Percentiles rank a stretch among this genome's conserved stretches.
Conservation (phyloP, 2,329 filamentous ascomycete species). For the Colletotrichum lini region DNA sequence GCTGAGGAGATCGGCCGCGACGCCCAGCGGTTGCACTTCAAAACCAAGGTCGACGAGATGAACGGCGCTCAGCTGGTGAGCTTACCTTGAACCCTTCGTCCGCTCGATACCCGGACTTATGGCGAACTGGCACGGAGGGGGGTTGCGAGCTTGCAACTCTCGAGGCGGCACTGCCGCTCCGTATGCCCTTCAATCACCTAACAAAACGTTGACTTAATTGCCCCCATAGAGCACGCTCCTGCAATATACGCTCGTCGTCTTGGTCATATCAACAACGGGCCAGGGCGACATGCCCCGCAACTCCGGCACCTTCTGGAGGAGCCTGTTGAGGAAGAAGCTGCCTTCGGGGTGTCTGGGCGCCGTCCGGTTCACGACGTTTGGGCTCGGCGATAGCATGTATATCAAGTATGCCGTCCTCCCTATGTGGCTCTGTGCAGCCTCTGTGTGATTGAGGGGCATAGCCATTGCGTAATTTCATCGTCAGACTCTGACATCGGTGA, state of each 20-base stretch:
- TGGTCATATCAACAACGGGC: slow-evolving; percentile 92
- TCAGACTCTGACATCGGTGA: slow-evolving; percentile 4
- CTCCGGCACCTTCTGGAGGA: slow-evolving; percentile 86
- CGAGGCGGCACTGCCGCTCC: background rate
- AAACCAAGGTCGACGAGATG: slow-evolving; percentile 82
- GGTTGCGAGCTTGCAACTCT: background rate
- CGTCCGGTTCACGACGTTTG: slow-evolving; percentile 87
- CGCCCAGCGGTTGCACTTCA: slow-evolving; percentile 84
- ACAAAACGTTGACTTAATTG: background rate
- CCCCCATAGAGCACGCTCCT: slow-evolving; percentile 64
- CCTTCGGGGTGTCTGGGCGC: slow-evolving; percentile 77
- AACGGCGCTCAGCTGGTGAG: slow-evolving; percentile 82
- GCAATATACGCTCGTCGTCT: slow-evolving; percentile 74
- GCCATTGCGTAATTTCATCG: no score
- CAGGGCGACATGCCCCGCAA: slow-evolving; percentile 95
- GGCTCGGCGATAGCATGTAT: slow-evolving; percentile 95
- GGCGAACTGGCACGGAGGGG: background rate
- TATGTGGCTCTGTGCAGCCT: background rate
- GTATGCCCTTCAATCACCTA: slow-evolving; percentile 2
- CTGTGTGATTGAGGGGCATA: background rate
- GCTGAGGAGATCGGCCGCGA: slow-evolving; percentile 86
- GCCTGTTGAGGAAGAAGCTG: slow-evolving; percentile 83
- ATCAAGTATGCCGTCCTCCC: slow-evolving; percentile 73
- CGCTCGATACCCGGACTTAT: background rate
- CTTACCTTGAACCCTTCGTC: slow-evolving; percentile 36